These are phyloP conservation scores for Phaeolepiota aurea DNA, from an alignment of 768 basidiomycete species.

Conservation along the genomic window DNA sequence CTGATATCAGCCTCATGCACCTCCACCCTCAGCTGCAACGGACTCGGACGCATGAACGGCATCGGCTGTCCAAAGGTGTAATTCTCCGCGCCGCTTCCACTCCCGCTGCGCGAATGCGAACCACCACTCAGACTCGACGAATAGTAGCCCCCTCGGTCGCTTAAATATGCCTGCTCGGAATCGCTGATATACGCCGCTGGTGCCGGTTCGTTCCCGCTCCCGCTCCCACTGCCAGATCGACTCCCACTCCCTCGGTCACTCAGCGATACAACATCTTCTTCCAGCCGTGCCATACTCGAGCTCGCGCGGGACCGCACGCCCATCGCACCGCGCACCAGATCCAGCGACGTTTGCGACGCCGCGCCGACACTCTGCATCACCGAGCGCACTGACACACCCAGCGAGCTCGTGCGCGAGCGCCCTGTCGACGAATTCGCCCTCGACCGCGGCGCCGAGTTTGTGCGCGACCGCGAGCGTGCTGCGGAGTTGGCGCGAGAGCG, in stretches of 20 bases:
- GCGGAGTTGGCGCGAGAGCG: not conserved
- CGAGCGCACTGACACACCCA: constrained; percentile 42
- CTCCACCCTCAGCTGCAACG: constrained; percentile 10
- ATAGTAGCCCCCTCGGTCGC: constrained; percentile 16
- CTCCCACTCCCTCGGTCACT: constrained; percentile 10
- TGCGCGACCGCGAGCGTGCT: constrained; percentile 7
- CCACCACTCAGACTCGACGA: constrained; percentile 21
- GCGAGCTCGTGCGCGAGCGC: constrained; percentile 30
- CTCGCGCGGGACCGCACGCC: constrained; percentile 41
- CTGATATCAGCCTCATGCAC: not conserved
- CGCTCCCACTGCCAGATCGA: constrained; percentile 11
- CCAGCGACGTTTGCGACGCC: constrained; percentile 54
- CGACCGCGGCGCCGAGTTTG: constrained; percentile 11
- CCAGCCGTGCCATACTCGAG: constrained; percentile 64
- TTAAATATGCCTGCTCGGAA: constrained; percentile 10
- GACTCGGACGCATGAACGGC: constrained; percentile 26
- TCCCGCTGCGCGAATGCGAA: constrained; percentile 42
- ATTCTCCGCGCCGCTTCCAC: constrained; percentile 46
- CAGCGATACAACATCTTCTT: constrained; percentile 33
- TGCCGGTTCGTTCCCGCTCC: constrained; percentile 4
- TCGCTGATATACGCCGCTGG: constrained; percentile 2
- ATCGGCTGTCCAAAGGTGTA: constrained; percentile 68
- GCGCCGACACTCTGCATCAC: constrained; percentile 57
- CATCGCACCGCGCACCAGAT: constrained; percentile 38
- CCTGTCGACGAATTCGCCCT: constrained; percentile 11